A percentile compares a stretch with the other conserved stretches of the same genome.
Evolutionary conservation across 805 yeast genomes (phyloP).

Genomic region (Dipodascopsis uninucleata): DNA sequence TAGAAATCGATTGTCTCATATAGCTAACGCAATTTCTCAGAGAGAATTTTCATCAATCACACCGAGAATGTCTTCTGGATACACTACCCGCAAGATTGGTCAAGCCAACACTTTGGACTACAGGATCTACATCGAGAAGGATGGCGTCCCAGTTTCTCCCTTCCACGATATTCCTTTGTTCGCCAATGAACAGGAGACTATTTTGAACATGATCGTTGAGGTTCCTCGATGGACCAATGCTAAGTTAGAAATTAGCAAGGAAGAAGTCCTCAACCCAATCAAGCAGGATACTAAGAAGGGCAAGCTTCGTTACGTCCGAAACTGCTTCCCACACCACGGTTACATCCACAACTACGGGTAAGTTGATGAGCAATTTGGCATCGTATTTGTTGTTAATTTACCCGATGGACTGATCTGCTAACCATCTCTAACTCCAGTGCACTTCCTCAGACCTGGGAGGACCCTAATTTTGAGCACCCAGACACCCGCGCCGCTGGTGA

Average conservation of each 20-base stretch:
- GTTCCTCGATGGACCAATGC: conserved; percentile 99
- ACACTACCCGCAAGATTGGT: conserved; percentile 88
- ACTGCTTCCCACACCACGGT: conserved; percentile 98
- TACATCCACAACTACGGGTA: conserved; percentile 88
- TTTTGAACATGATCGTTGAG: conserved; percentile 89
- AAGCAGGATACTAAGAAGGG: conserved; percentile 98
- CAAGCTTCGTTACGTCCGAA: conserved; percentile 75
- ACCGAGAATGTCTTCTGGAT: conserved; percentile 38
- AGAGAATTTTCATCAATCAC: no score
- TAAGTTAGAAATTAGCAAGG: conserved; percentile 76
- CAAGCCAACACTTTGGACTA: conserved; percentile 93
- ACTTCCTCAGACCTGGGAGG: conserved; percentile 99
- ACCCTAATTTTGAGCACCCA: conserved; percentile 57
- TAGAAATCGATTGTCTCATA: no score
- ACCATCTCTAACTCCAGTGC: conserved; percentile 67
- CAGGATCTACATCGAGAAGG: conserved; percentile 86
- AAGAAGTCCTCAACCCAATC: conserved; percentile 81
- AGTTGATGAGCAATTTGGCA: not conserved
- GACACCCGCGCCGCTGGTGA: conserved; percentile 66
- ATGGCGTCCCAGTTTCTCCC: conserved; percentile 91
- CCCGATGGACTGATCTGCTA: no score
- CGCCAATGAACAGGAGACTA: conserved; percentile 88
- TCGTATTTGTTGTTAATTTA: not conserved
- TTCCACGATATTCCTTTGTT: conserved; percentile 92
- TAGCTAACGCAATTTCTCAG: no score